Base-by-base conservation (phyloP, 495 filamentous ascomycete species). In the Achaetomiella virescens region DNA sequence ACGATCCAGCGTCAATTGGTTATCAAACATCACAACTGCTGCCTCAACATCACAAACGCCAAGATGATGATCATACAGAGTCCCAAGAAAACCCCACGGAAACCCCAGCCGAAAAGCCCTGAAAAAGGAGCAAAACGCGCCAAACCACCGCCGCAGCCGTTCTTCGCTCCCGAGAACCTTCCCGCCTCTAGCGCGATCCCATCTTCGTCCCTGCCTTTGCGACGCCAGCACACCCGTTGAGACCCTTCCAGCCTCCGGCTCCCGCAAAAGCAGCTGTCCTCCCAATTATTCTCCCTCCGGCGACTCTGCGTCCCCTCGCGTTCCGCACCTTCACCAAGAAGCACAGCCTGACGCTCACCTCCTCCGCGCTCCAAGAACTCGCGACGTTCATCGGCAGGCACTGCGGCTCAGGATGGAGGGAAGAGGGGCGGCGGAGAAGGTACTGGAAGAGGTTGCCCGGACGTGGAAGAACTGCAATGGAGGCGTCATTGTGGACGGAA, bases 241-340 rank as follows among this genome's bases (percentile, higher is more conserved):
- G 70, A 55, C 78, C 80, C n/a, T 77, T 79, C 69, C 71, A 75
- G 53, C 62, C 77, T 58, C 67, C 70, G 21, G 64, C 72, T 22
- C 75, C 78, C 68, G 61, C 80, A 14, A 87, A 88, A 61, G 81
- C 87, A 0, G 89, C 88, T 18, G 85, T 96, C 47, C 76, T 97
- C 6, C 89, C 93, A 12, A 90, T 98, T 51, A 70, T 92, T 33
- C 86, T 98, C 29, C 91, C 91, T 17, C 87, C 90, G 3, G 82
- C 88, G 21, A 92, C 89, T 0, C 77, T 98, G 33, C 82, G 93
- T 60, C 95, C 93, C 6, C 77, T 97, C 33, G 93, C 93, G 38
- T 97, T 98, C 68, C 86, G 93, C 37, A 92, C 89, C 0, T 95
- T 98, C 61, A 98, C 93, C 7, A 95, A 96, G 72, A 98, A 98